phyloP scores from a whole-genome alignment of 73 alveolate genomes.

The Diophrys sp. region DNA sequence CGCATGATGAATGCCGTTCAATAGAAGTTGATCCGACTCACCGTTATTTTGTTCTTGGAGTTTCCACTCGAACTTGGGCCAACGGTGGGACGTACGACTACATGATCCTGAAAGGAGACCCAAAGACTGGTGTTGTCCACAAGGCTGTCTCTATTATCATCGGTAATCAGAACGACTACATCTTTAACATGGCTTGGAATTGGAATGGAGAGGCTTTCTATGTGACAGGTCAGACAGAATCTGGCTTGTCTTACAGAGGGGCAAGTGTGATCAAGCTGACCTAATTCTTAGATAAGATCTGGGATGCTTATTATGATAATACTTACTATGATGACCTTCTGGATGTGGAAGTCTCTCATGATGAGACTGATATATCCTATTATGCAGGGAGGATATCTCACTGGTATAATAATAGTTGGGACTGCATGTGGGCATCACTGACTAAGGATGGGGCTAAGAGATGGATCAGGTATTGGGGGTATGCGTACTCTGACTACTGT shows the following conservation, averaged over 20 bases:
- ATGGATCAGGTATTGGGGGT: background rate
- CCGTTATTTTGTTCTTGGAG: background rate
- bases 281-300: background rate
- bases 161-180: background rate
- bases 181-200: background rate
- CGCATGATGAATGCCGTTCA: background rate
- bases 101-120: background rate
- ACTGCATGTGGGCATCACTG: background rate
- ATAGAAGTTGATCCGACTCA: background rate
- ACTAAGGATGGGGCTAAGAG: background rate
- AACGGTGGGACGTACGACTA: background rate
- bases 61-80: background rate
- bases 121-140: background rate
- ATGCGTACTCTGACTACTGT: background rate
- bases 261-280: background rate
- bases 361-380: background rate
- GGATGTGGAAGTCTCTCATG: background rate
- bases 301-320: background rate
- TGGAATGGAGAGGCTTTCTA: background rate
- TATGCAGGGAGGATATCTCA: background rate
- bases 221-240: background rate
- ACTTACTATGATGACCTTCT: background rate
- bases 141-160: background rate
- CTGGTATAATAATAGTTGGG: background rate
- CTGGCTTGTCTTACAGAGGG: background rate